A percentile compares a stretch with the other conserved stretches of the same genome.
Evolutionary conservation across 352 stramenopile species (phyloP).

Genomic region (Pythium brassicae): DNA sequence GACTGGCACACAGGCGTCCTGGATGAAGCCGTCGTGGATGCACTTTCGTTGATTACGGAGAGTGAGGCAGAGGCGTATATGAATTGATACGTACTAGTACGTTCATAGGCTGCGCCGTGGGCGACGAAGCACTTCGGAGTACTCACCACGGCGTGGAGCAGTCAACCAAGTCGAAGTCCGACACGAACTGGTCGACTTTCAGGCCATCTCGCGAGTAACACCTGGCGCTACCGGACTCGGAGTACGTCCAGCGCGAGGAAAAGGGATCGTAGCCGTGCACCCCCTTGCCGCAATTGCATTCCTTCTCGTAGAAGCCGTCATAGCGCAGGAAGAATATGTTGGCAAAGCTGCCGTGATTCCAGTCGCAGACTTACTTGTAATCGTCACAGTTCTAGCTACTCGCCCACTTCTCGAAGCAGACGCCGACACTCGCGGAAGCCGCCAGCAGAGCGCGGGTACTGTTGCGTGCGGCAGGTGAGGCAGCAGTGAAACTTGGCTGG

Average conservation of each 20-base stretch:
- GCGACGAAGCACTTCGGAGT: no score
- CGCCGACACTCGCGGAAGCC: background rate
- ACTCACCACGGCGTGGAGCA: background rate
- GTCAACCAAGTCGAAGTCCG: background rate
- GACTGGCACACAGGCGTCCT: no score
- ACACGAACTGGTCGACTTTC: background rate
- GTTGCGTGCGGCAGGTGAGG: no score
- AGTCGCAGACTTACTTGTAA: background rate
- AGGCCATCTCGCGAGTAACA: background rate
- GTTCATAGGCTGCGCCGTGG: no score
- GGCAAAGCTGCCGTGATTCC: background rate
- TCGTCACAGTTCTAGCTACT: background rate
- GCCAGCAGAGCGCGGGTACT: background rate
- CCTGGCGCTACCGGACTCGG: background rate
- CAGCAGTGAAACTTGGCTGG: no score
- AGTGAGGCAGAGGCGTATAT: no score
- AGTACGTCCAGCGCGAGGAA: slow-evolving; percentile 1
- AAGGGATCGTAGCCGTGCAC: background rate
- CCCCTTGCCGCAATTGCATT: background rate
- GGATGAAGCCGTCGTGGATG: no score
- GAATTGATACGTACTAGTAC: no score
- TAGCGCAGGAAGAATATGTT: background rate
- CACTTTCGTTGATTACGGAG: no score
- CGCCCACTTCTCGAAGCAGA: background rate
- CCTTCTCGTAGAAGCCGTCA: background rate